Conservation (phyloP, 345 rosid genomes). For the Euphorbia pulcherrima region DNA sequence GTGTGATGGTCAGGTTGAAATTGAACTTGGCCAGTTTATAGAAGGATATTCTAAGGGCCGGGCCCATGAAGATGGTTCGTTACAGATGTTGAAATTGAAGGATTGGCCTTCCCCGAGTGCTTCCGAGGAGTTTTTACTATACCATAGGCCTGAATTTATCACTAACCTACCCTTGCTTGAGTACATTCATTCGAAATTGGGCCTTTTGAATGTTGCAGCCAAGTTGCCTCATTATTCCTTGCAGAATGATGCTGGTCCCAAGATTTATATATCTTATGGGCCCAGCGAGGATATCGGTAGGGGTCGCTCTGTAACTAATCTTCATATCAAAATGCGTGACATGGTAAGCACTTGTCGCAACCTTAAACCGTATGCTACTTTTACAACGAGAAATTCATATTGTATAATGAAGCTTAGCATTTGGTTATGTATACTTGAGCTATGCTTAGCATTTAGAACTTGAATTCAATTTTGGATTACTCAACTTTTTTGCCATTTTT, state of each 20-base stretch:
- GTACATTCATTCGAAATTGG: constrained; percentile 86
- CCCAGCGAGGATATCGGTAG: constrained; percentile 45
- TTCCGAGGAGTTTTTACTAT: constrained; percentile 81
- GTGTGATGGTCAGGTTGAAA: constrained; percentile 56
- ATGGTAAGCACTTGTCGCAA: constrained; percentile 40
- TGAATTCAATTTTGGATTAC: neutral
- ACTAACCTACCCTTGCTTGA: constrained; percentile 89
- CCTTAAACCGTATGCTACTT: neutral
- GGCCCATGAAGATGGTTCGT: constrained; percentile 42
- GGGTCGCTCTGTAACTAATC: constrained; percentile 62
- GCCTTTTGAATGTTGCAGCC: constrained; percentile 92
- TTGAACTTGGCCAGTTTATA: constrained; percentile 63
- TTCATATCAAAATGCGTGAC: constrained; percentile 74
- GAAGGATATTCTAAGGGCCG: constrained; percentile 68
- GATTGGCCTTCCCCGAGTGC: constrained; percentile 97
- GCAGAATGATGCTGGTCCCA: constrained; percentile 93
- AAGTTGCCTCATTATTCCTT: constrained; percentile 91
- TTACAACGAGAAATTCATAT: neutral
- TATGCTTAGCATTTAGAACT: constrained; percentile 5
- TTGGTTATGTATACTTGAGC: neutral
- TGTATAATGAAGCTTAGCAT: neutral
- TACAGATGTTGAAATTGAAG: constrained; percentile 65
- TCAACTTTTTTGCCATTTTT: neutral
- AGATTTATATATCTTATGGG: constrained; percentile 79
- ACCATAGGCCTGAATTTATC: constrained; percentile 84